Evolutionary conservation across 257 asterid genomes (phyloP).

Genomic region (Anisodus acutangulus): DNA sequence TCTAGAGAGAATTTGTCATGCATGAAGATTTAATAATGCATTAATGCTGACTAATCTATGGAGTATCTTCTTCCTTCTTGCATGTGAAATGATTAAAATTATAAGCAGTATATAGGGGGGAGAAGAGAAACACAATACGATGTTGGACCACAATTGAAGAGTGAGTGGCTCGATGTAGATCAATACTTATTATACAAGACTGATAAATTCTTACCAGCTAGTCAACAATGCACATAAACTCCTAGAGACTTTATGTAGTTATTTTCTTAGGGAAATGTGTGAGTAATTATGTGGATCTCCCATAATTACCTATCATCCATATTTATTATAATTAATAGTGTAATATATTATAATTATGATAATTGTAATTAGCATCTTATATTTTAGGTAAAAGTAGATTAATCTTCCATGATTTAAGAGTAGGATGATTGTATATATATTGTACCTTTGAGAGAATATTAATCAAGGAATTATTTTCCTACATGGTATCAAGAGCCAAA

Average conservation of each 20-base stretch:
- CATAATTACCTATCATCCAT: too few species aligned
- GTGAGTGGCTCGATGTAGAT: conserved; percentile 69
- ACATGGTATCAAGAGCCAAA: too few species aligned
- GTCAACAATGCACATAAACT: conserved; percentile 43
- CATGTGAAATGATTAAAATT: background rate
- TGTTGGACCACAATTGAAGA: conserved; percentile 37
- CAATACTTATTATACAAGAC: conserved; percentile 42
- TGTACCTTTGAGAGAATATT: too few species aligned
- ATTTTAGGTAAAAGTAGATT: too few species aligned
- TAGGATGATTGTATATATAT: too few species aligned
- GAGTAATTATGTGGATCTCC: too few species aligned
- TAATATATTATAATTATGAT: too few species aligned
- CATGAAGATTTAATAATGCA: conserved; percentile 37
- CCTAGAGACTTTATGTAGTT: background rate
- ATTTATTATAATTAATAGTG: too few species aligned
- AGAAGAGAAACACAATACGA: background rate
- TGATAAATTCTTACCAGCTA: conserved; percentile 39
- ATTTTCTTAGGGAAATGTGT: background rate
- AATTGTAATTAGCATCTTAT: too few species aligned
- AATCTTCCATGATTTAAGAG: too few species aligned
- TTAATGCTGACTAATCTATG: conserved; percentile 33
- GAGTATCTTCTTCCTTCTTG: conserved; percentile 34
- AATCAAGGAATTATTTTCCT: too few species aligned
- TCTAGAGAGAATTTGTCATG: conserved; percentile 36
- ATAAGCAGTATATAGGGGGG: background rate